Percentiles rank a stretch among this genome's conserved stretches.
Evolutionary conservation across 2,329 filamentous ascomycete species (phyloP).

Genomic region (Aspergillus fijiensis): DNA sequence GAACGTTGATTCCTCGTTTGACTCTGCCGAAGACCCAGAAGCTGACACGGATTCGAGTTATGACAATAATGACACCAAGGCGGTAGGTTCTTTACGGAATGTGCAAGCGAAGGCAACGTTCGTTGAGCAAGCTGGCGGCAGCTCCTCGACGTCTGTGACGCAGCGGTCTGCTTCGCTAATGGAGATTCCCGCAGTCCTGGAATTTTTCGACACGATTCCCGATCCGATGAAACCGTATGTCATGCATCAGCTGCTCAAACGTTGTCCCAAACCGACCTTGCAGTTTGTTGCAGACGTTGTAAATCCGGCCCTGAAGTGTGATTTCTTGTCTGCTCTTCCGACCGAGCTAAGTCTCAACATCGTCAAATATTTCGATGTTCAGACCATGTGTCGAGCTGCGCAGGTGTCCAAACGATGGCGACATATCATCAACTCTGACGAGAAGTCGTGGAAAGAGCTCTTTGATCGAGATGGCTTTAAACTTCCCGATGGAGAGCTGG

Average conservation of each 20-base stretch:
- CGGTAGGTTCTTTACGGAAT: constrained; percentile 22
- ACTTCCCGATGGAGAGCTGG: constrained; percentile 77
- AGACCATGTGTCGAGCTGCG: constrained; percentile 83
- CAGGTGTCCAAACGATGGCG: constrained; percentile 96
- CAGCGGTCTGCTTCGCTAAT: constrained; percentile 53
- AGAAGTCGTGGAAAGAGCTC: constrained; percentile 92
- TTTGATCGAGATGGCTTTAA: constrained; percentile 81
- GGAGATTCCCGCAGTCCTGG: constrained; percentile 82
- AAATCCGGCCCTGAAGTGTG: constrained; percentile 90
- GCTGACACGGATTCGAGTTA: constrained; percentile 45
- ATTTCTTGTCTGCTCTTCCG: constrained; percentile 82
- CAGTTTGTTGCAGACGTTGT: constrained; percentile 88
- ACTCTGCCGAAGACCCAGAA: constrained; percentile 41
- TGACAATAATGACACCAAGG: constrained; percentile 37
- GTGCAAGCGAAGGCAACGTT: constrained; percentile 9
- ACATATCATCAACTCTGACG: constrained; percentile 84
- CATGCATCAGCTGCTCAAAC: constrained; percentile 90
- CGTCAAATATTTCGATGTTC: constrained; percentile 78
- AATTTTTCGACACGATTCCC: constrained; percentile 87
- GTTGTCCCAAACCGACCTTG: constrained; percentile 83
- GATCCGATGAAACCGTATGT: constrained; percentile 91
- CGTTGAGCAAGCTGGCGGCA: constrained; percentile 10
- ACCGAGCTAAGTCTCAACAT: constrained; percentile 85
- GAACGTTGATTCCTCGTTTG: constrained; percentile 44
- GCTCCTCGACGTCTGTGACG: constrained; percentile 20